Evolutionary conservation across 805 yeast species (phyloP).

Genomic region (Scheffersomyces ergatensis): DNA sequence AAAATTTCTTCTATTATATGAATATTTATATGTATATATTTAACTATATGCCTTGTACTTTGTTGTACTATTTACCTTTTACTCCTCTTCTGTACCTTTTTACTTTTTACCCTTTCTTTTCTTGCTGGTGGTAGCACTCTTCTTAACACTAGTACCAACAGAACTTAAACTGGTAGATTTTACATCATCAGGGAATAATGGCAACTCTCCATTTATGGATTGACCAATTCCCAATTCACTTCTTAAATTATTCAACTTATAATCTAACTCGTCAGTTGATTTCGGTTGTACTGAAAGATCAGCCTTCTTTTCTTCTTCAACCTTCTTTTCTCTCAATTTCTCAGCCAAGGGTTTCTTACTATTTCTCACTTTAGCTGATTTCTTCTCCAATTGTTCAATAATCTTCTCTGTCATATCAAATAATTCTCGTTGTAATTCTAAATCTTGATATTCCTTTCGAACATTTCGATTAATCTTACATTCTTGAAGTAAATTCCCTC

Average conservation of each 20-base stretch:
- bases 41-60: too few species aligned
- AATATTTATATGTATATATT: too few species aligned
- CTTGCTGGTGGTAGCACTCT: too few species aligned
- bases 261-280: slow-evolving; percentile 33
- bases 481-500: slow-evolving; percentile 74
- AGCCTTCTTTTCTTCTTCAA: slow-evolving; percentile 15
- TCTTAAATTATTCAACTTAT: slow-evolving; percentile 28
- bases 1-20: too few species aligned
- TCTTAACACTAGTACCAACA: too few species aligned
- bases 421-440: slow-evolving; percentile 55
- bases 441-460: slow-evolving; percentile 66
- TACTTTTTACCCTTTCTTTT: too few species aligned
- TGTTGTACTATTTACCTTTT: too few species aligned
- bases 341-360: slow-evolving; percentile 20
- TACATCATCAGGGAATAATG: slow-evolving; percentile 28
- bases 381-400: slow-evolving; percentile 63
- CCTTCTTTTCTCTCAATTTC: slow-evolving; percentile 14
- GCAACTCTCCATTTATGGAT: slow-evolving; percentile 11
- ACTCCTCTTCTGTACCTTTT: too few species aligned
- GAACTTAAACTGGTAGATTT: too few species aligned
- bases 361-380: slow-evolving; percentile 67
- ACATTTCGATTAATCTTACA: slow-evolving; percentile 54
- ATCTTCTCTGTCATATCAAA: slow-evolving; percentile 59
- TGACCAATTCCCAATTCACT: slow-evolving; percentile 6
- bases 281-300: slow-evolving; percentile 32